Evolutionary conservation across 192 early-diverging fungal species (phyloP).

Genomic region (Coemansia sp.): DNA sequence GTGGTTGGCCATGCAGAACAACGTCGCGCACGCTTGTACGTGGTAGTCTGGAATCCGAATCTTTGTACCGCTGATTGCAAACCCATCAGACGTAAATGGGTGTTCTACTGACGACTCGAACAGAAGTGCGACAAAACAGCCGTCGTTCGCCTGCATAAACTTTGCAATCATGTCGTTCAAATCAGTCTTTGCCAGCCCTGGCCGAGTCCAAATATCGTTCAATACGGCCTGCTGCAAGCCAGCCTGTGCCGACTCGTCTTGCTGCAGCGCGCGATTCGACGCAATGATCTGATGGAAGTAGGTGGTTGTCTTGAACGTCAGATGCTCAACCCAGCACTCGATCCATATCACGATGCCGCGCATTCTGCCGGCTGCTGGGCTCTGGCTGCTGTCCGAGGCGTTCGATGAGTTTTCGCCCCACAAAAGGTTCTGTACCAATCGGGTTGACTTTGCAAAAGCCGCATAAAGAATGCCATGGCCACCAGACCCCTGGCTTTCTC

Average conservation of each 20-base stretch:
- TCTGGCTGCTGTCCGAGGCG: constrained; percentile 11
- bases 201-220: constrained; percentile 41
- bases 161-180: constrained; percentile 21
- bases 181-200: constrained; percentile 22
- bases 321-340: constrained; percentile 25
- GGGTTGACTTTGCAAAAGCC: constrained; percentile 49
- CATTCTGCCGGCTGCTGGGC: constrained; percentile 13
- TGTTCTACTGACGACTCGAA: constrained; percentile 49
- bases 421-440: constrained; percentile 42
- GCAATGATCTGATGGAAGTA: constrained; percentile 51
- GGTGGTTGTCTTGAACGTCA: constrained; percentile 43
- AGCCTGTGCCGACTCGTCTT: constrained; percentile 21
- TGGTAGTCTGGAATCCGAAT: constrained; percentile 39
- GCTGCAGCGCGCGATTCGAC: constrained; percentile 36
- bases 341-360: constrained; percentile 37
- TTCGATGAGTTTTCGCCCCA: constrained; percentile 21
- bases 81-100: constrained; percentile 37
- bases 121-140: constrained; percentile 47
- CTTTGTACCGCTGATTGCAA: constrained; percentile 40
- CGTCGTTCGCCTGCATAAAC: constrained; percentile 44
- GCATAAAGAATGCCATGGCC: constrained; percentile 28
- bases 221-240: constrained; percentile 20
- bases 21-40: constrained; percentile 47
- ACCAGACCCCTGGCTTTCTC: constrained; percentile 1
- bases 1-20: constrained; percentile 47